Percentiles rank a stretch among this genome's conserved stretches.
Conservation (phyloP, 148 eudicot genomes). For the Spergularia marina region DNA sequence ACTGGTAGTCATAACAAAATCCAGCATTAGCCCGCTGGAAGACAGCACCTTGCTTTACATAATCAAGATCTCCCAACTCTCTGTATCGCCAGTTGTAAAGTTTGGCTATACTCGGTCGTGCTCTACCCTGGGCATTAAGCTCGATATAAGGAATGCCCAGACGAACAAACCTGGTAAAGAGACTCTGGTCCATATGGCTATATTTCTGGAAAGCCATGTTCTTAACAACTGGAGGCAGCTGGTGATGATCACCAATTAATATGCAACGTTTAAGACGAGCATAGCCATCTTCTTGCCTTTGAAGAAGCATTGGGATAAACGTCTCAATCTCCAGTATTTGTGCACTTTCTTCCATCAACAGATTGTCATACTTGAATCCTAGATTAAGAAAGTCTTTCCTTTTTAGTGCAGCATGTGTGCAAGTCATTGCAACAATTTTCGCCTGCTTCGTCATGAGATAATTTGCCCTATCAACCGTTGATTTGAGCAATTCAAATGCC, state of each 20-base stretch:
- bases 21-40: conserved; percentile 90
- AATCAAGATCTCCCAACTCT: conserved; percentile 89
- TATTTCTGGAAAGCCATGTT: conserved; percentile 99
- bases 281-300: conserved; percentile 96
- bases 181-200: conserved; percentile 99
- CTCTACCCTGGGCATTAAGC: conserved; percentile 99
- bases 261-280: conserved; percentile 97
- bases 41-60: conserved; percentile 60
- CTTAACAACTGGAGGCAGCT: conserved; percentile 97
- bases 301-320: conserved; percentile 98
- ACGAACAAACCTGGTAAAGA: conserved; percentile 94
- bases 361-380: conserved; percentile 94
- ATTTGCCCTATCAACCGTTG: conserved; percentile 90
- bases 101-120: conserved; percentile 89
- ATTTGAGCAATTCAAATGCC: conserved; percentile 96
- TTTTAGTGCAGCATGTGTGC: conserved; percentile 98
- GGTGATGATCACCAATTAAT: conserved; percentile 99
- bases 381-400: conserved; percentile 90
- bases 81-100: conserved; percentile 98
- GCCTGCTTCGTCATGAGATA: conserved; percentile 98
- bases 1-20: conserved; percentile 85
- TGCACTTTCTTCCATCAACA: conserved; percentile 99
- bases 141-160: conserved; percentile 94
- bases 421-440: conserved; percentile 98
- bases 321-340: conserved; percentile 97